phyloP scores from a whole-genome alignment of 768 basidiomycete species.

The Trametes villosa region DNA sequence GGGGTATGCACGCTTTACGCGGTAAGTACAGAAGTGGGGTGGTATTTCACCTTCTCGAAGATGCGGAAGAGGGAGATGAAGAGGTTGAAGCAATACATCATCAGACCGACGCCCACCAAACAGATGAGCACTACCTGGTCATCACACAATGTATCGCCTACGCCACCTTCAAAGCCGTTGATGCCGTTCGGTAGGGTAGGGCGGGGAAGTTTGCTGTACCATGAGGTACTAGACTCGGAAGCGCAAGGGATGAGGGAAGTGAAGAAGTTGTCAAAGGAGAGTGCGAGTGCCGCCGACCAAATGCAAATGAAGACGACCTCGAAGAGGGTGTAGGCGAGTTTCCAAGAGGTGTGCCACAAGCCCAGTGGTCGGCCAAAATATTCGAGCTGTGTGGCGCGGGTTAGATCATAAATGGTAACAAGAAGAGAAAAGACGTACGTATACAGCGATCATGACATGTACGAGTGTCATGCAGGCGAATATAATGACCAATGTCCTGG shows the following conservation, averaged over 20 bases:
- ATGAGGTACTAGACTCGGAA: slow-evolving; percentile 57
- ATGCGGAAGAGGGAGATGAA: slow-evolving; percentile 85
- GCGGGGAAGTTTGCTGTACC: slow-evolving; percentile 75
- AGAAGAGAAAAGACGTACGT: slow-evolving; percentile 49
- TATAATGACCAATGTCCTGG: slow-evolving; percentile 80
- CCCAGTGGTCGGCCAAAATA: slow-evolving; percentile 92
- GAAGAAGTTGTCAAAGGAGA: slow-evolving; percentile 91
- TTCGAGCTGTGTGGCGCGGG: slow-evolving; percentile 87
- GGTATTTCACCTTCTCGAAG: slow-evolving; percentile 86
- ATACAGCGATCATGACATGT: slow-evolving; percentile 85
- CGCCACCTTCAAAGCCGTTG: slow-evolving; percentile 51
- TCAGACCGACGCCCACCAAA: slow-evolving; percentile 74
- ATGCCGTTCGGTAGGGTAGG: slow-evolving; percentile 47
- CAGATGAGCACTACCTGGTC: slow-evolving; percentile 78
- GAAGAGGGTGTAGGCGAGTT: slow-evolving; percentile 83
- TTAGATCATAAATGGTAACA: slow-evolving; percentile 28
- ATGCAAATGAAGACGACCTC: slow-evolving; percentile 92
- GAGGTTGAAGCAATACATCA: slow-evolving; percentile 84
- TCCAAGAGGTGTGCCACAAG: slow-evolving; percentile 88
- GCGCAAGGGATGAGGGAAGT: slow-evolving; percentile 84
- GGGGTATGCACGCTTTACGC: not conserved
- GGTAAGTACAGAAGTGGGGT: slow-evolving; percentile 24
- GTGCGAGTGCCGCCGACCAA: slow-evolving; percentile 90
- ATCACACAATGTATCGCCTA: slow-evolving; percentile 69
- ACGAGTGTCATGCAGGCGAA: slow-evolving; percentile 82